Conservation (phyloP, 352 stramenopile genomes). For the Phytophthora pini region DNA sequence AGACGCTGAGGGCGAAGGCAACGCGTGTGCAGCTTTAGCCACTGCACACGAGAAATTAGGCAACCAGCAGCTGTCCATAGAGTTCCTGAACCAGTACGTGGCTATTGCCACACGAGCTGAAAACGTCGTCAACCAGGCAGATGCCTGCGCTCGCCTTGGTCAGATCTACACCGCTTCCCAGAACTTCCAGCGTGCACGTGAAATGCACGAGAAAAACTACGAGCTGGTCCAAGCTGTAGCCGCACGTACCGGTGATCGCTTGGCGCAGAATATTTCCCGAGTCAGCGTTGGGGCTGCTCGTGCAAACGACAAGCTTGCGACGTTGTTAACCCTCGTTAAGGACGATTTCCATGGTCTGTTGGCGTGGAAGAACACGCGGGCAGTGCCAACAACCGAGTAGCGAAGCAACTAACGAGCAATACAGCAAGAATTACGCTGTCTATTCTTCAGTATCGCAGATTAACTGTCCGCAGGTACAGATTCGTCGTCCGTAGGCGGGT, state of each 20-base stretch:
- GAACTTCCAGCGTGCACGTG: slow-evolving; percentile 80
- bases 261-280: slow-evolving; percentile 65
- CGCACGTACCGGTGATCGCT: slow-evolving; percentile 45
- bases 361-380: slow-evolving; percentile 81
- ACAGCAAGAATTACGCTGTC: slow-evolving; percentile 12
- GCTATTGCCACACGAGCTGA: slow-evolving; percentile 80
- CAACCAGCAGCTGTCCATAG: slow-evolving; percentile 84
- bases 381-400: slow-evolving; percentile 57
- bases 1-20: slow-evolving; percentile 80
- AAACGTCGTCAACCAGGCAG: slow-evolving; percentile 87
- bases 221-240: slow-evolving; percentile 73
- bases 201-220: slow-evolving; percentile 93
- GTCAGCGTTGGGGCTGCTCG: slow-evolving; percentile 75
- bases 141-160: slow-evolving; percentile 86
- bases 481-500: slow-evolving; percentile 43
- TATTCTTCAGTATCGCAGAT: slow-evolving; percentile 8
- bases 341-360: slow-evolving; percentile 73
- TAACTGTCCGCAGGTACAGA: slow-evolving; percentile 3
- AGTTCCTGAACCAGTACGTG: slow-evolving; percentile 90
- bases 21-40: slow-evolving; percentile 88
- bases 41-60: slow-evolving; percentile 85
- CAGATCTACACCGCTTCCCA: slow-evolving; percentile 85
- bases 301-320: slow-evolving; percentile 71
- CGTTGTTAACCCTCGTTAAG: slow-evolving; percentile 71
- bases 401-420: neutral